Conservation (phyloP, 495 filamentous ascomycete species). For the Penicillium roqueforti region DNA sequence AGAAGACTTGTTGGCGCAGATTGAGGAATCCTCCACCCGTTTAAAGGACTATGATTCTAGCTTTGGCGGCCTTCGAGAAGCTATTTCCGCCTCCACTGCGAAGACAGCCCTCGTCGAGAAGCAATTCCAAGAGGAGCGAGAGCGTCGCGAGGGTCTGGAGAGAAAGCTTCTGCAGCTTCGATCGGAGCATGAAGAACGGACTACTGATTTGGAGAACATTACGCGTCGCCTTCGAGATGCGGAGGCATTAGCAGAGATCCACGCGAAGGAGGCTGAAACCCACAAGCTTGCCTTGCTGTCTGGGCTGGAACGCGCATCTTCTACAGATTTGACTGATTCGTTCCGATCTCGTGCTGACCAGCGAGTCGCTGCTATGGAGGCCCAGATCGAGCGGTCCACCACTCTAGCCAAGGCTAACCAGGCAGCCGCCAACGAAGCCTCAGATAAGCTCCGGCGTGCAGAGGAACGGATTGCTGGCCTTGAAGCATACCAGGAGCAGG, state of each 20-base stretch:
- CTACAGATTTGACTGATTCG: conserved; percentile 43
- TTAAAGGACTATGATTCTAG: conserved; percentile 68
- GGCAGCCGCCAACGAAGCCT: conserved; percentile 79
- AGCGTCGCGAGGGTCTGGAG: conserved; percentile 71
- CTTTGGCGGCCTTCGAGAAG: conserved; percentile 69
- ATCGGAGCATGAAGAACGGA: conserved; percentile 79
- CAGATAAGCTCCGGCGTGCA: conserved; percentile 83
- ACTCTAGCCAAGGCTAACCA: conserved; percentile 80
- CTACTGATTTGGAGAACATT: conserved; percentile 70
- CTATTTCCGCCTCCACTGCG: conserved; percentile 71
- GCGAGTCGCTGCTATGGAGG: conserved; percentile 71
- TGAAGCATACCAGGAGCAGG: conserved; percentile 95
- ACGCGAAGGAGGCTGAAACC: conserved; percentile 79
- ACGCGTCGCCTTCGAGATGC: conserved; percentile 74
- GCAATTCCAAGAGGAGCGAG: conserved; percentile 79
- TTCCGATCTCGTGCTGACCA: conserved; percentile 62
- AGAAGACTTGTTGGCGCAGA: conserved; percentile 67
- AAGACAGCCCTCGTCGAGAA: conserved; percentile 72
- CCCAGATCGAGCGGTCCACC: conserved; percentile 74
- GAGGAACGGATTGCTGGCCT: conserved; percentile 95
- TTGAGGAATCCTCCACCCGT: conserved; percentile 60
- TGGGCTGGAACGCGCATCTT: conserved; percentile 65
- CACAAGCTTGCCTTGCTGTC: conserved; percentile 80
- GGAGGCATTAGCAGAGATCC: conserved; percentile 84
- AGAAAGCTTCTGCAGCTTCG: conserved; percentile 73